Base-by-base conservation (phyloP, 225 moss, liverwort and hornwort genomes). In the Pseudisothecium myosuroides region DNA sequence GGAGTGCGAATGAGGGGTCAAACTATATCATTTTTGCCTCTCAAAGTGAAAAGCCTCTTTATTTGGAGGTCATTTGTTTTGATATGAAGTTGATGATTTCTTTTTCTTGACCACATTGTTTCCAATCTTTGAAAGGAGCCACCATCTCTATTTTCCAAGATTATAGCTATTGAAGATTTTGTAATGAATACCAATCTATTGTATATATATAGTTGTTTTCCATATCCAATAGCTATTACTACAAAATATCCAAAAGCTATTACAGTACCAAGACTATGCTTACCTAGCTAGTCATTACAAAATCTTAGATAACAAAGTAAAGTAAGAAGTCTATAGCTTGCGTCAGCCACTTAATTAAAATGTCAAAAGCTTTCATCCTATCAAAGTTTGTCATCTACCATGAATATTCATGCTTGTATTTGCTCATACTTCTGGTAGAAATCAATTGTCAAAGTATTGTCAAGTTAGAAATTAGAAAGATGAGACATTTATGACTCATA, bases 101-200 rank as follows among this genome's bases (percentile, higher is more conserved):
- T 6, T 21, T 21, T 21, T 7, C 12, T 67, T 37, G 2, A 67
- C n/a, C 6, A 21, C 1, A 22, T 4, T 6, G 1, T n/a, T 67
- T 67, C 24, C 8, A 69, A 69, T 39, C 69, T 2, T 39, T 8
- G 0, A 24, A 0, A 39, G 0, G 8, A 69, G 13, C 4, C 8
- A 39, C 24, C 39, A 69, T 69, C 8, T 13, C 7, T 68, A 39
- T n/a, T 22, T 68, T 64, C 5, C 17, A 64, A 34, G 9, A 32
- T 34, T 4, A 52, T 52, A 17, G 34, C 34, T 34, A 64, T 63
- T 15, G 0, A 29, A 8, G 7, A 29, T 7, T 29, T 62, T 29
- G 17, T 34, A 34, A 34, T 17, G 9, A 34, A 34, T 34, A 34
- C 5, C 5, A 29, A 62, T 29, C 29, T 62, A 14, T 29, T 7